phyloP scores from a whole-genome alignment of 164 flowering plant species.

The Pachysandra terminalis region DNA sequence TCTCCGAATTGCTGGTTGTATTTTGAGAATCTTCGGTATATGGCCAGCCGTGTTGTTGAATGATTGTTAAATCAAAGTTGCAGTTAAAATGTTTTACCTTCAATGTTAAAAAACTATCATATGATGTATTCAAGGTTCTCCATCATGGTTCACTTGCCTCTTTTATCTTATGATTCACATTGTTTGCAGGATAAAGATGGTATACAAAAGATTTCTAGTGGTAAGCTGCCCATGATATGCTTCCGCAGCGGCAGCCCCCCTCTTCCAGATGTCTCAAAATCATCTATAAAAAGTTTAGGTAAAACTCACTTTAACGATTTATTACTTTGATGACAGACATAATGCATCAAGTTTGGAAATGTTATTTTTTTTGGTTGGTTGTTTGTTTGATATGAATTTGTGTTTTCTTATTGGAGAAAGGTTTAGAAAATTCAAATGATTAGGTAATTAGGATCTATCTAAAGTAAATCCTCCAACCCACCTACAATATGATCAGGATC shows the following conservation, averaged over 20 bases:
- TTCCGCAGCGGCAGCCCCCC: conserved; percentile 84
- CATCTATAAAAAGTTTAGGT: conserved; percentile 45
- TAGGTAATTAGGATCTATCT: no score
- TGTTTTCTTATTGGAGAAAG: no score
- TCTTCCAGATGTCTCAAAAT: conserved; percentile 57
- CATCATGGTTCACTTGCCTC: background rate
- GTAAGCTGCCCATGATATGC: conserved; percentile 59
- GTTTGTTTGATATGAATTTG: background rate
- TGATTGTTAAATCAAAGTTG: no score
- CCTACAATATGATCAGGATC: no score
- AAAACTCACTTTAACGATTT: conserved; percentile 4
- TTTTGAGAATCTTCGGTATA: background rate
- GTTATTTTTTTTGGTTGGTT: no score
- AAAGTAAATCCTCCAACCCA: no score
- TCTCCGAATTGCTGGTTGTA: background rate
- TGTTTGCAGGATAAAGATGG: conserved; percentile 38
- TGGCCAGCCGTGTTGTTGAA: no score
- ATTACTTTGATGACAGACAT: background rate
- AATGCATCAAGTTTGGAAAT: background rate
- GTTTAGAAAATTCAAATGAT: background rate
- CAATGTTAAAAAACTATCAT: background rate
- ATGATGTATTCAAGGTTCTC: background rate
- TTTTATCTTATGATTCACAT: conserved; percentile 6
- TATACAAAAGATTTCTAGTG: conserved; percentile 27
- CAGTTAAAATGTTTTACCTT: background rate